Evolutionary conservation across 2,329 filamentous ascomycete species (phyloP).

Genomic region (Plectosphaerella sp.): DNA sequence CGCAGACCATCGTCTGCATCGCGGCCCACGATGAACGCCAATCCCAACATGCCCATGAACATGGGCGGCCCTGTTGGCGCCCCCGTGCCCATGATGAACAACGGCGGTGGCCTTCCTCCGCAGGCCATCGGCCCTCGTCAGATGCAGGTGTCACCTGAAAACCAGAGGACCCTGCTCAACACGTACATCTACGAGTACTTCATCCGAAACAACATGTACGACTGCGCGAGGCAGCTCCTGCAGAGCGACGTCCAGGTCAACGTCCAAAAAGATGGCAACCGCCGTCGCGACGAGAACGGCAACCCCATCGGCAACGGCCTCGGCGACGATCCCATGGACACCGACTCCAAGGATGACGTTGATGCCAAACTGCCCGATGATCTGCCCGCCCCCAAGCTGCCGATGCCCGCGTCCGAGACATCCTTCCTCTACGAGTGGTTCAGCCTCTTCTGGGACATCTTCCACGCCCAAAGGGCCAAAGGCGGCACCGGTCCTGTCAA

Average conservation of each 20-base stretch:
- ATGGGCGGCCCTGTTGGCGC: slow-evolving; percentile 64
- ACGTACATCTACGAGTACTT: slow-evolving; percentile 94
- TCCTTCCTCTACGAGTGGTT: slow-evolving; percentile 98
- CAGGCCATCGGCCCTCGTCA: slow-evolving; percentile 20
- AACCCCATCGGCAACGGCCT: slow-evolving; percentile 64
- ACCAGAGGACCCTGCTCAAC: slow-evolving; percentile 60
- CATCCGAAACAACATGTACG: slow-evolving; percentile 76
- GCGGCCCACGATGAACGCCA: slow-evolving; percentile 36
- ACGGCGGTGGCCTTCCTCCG: slow-evolving; percentile 32
- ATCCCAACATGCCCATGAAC: slow-evolving; percentile 64
- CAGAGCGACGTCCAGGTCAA: slow-evolving; percentile 63
- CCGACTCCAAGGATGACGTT: slow-evolving; percentile 74
- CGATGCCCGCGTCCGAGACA: slow-evolving; percentile 60
- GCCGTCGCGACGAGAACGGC: slow-evolving; percentile 62
- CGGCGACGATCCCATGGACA: slow-evolving; percentile 73
- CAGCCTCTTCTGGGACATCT: slow-evolving; percentile 95
- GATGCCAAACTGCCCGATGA: slow-evolving; percentile 73
- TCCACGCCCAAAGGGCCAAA: slow-evolving; percentile 73
- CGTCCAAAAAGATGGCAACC: slow-evolving; percentile 62
- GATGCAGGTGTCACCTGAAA: slow-evolving; percentile 22
- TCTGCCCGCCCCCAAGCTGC: slow-evolving; percentile 69
- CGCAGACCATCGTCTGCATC: slow-evolving; percentile 34
- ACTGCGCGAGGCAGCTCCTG: slow-evolving; percentile 73
- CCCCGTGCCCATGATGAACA: slow-evolving; percentile 65
- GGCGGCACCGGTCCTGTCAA: slow-evolving; percentile 59